Base-by-base conservation (phyloP, 345 rosid genomes). In the Aquilaria malaccensis region DNA sequence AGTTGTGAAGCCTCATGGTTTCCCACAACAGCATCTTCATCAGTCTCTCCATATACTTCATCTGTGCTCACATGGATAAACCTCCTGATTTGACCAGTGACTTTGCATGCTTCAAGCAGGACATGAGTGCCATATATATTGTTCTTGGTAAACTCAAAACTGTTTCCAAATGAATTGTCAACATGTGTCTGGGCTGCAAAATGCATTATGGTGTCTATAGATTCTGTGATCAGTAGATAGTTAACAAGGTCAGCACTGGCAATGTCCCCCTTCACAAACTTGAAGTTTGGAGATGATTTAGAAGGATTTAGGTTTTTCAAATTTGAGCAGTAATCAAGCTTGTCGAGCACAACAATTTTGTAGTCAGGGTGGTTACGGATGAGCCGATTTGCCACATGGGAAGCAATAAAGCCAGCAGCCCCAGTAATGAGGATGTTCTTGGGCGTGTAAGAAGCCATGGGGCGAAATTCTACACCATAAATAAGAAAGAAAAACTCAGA, bases 51-150 rank as follows among this genome's bases (percentile, higher is more conserved):
- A 63, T 90, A 90, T 4, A 89, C 97, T 72, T 89, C 97, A 67
- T 89, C 97, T 9, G 97, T 89, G 73, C 97, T 89, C 9, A 89
- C 97, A 63, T 89, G 97, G 64, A 89, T 89, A 68, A 89, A 89
- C 77, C 97, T 85, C 85, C 74, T 69, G 47, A 89, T 79, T 83
- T 81, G 91, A 52, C 97, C 97, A 64, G 97, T 89, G 15, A 89
- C 97, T 74, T 89, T 89, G 72, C 97, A 87, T 31, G 97, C 97
- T 66, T 89, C 97, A 22, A 89, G 77, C 49, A 89, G 89, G 13
- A 89, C 97, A 67, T 87, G 97, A 55, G 97, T 89, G 4, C 97
- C 95, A 13, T 89, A 89, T 48, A 89, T 85, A 61, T 87, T 90
- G 72, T 85, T 90, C 81, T 85, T 87, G 55, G 97, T 90, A 22